phyloP scores from a whole-genome alignment of 352 stramenopile species.

The Phytophthora vignae region DNA sequence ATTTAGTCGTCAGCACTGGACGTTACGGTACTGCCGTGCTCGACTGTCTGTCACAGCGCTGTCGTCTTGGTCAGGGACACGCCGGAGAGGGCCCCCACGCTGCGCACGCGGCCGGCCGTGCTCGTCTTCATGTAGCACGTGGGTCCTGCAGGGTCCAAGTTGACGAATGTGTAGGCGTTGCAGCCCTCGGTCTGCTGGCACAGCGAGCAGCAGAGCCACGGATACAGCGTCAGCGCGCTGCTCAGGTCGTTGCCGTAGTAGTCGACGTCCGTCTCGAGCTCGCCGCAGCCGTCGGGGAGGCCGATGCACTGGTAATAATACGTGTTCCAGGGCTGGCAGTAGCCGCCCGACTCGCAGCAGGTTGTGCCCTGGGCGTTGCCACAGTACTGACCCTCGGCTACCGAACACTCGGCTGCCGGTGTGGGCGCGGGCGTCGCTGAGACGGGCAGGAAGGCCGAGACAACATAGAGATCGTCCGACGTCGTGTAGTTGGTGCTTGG shows the following conservation, averaged over 20 bases:
- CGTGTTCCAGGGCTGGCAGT: slow-evolving; percentile 61
- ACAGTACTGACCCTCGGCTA: slow-evolving; percentile 45
- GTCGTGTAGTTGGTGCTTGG: slow-evolving; percentile 29
- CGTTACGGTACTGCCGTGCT: neutral
- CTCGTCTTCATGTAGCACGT: slow-evolving; percentile 62
- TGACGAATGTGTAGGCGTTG: slow-evolving; percentile 58
- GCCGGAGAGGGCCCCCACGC: slow-evolving; percentile 43
- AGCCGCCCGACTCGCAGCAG: slow-evolving; percentile 44
- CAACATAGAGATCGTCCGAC: slow-evolving; percentile 29
- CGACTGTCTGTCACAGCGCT: neutral
- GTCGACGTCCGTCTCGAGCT: slow-evolving; percentile 57
- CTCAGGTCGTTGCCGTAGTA: slow-evolving; percentile 55
- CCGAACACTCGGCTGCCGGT: slow-evolving; percentile 26
- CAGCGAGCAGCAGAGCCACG: slow-evolving; percentile 42
- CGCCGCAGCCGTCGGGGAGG: slow-evolving; percentile 40
- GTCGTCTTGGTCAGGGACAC: slow-evolving; percentile 24
- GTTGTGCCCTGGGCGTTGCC: slow-evolving; percentile 47
- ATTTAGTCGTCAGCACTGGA: neutral
- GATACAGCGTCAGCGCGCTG: slow-evolving; percentile 41
- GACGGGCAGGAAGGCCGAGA: slow-evolving; percentile 31
- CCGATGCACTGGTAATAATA: slow-evolving; percentile 67
- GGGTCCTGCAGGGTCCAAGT: slow-evolving; percentile 39
- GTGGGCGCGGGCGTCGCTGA: slow-evolving; percentile 21
- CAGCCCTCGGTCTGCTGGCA: slow-evolving; percentile 44
- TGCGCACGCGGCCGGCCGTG: slow-evolving; percentile 23